Percentiles rank a stretch among this genome's conserved stretches.
phyloP scores from a whole-genome alignment of 306 rosid species.

The Rosa chinensis region DNA sequence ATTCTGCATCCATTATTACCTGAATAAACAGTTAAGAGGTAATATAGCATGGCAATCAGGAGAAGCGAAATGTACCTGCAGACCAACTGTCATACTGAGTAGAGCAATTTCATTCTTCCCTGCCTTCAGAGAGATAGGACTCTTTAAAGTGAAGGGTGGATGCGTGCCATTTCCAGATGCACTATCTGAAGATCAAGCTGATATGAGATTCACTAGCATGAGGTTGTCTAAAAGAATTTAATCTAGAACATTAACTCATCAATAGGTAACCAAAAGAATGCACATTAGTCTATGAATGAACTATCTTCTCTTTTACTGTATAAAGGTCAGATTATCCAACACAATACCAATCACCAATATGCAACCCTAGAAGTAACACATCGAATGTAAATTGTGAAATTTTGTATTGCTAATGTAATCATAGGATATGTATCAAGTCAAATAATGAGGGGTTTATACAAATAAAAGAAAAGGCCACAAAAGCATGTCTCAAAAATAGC shows the following conservation, averaged over 20 bases:
- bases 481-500: not conserved
- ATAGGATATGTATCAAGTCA: not conserved
- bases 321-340: not conserved
- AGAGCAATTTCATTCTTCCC: constrained; percentile 88
- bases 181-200: constrained; percentile 49
- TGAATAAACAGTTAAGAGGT: not conserved
- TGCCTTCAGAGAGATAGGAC: constrained; percentile 61
- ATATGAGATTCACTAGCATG: constrained; percentile 14
- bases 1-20: not conserved
- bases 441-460: not conserved
- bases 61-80: constrained; percentile 48
- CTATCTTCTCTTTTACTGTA: not conserved
- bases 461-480: not conserved
- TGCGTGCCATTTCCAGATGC: constrained; percentile 85
- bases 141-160: constrained; percentile 57
- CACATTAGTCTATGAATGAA: not conserved
- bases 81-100: constrained; percentile 87
- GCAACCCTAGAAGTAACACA: not conserved
- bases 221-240: not conserved
- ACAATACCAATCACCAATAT: not conserved
- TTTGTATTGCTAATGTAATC: not conserved
- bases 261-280: not conserved
- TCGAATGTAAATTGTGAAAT: not conserved
- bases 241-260: not conserved
- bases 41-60: not conserved